These are phyloP conservation scores for Suhomyces xylopsoci DNA, from an alignment of 805 yeast species.

Conservation along the genomic window DNA sequence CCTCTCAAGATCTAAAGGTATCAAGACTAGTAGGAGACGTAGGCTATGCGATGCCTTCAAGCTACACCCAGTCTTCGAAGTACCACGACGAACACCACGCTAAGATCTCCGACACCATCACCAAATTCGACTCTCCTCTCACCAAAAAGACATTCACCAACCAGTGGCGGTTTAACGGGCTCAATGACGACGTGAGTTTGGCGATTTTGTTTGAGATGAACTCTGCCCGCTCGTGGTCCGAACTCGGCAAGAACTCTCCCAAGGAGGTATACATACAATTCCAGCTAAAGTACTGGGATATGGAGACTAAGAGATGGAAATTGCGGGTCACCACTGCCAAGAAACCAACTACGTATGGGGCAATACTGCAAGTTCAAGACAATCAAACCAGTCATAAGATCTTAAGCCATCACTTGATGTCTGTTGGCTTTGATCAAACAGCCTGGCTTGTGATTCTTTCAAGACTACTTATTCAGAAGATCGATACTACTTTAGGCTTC, in stretches of 20 bases:
- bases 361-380: slow-evolving; percentile 12
- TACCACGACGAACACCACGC: slow-evolving; percentile 19
- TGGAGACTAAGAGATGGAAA: slow-evolving; percentile 15
- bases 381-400: slow-evolving; percentile 15
- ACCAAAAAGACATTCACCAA: slow-evolving; percentile 36
- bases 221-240: slow-evolving; percentile 21
- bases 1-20: slow-evolving; percentile 33
- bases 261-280: slow-evolving; percentile 32
- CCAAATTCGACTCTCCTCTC: slow-evolving; percentile 29
- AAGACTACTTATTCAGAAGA: slow-evolving; percentile 31
- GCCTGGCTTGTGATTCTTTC: slow-evolving; percentile 30
- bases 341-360: slow-evolving; percentile 26
- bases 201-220: slow-evolving; percentile 34
- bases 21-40: slow-evolving; percentile 27
- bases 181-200: slow-evolving; percentile 20
- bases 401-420: slow-evolving; percentile 23
- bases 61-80: slow-evolving; percentile 21
- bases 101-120: slow-evolving; percentile 32
- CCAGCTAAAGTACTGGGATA: slow-evolving; percentile 28
- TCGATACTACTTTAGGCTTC: slow-evolving; percentile 33
- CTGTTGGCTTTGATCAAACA: slow-evolving; percentile 31
- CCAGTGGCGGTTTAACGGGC: slow-evolving; percentile 29
- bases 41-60: slow-evolving; percentile 33
- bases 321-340: slow-evolving; percentile 29
- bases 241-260: slow-evolving; percentile 14